These are phyloP conservation scores for Ananas comosus DNA, from an alignment of 176 grass and related monocot genomes.

Conservation along the genomic window DNA sequence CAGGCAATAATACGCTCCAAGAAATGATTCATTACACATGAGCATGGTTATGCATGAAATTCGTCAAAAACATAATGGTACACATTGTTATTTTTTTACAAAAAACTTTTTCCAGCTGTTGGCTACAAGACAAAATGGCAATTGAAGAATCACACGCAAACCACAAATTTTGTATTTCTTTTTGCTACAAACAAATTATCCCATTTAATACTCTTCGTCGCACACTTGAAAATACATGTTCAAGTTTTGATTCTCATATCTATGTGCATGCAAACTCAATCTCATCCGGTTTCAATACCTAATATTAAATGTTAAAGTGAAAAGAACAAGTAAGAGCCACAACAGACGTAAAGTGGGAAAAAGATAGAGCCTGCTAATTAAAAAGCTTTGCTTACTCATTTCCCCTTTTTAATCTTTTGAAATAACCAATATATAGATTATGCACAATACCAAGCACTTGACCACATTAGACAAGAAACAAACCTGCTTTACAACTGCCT, in stretches of 20 bases:
- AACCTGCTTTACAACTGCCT: slow-evolving; percentile 73
- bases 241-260: background rate
- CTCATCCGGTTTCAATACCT: background rate
- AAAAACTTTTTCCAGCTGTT: background rate
- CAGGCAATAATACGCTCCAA: background rate
- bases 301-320: background rate
- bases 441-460: background rate
- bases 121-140: no score
- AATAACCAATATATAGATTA: slow-evolving; percentile 10
- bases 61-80: no score
- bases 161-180: no score
- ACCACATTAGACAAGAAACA: background rate
- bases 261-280: background rate
- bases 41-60: background rate
- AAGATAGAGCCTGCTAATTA: background rate
- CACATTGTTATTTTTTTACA: background rate
- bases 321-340: background rate
- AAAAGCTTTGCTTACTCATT: background rate
- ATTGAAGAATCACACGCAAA: no score
- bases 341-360: background rate
- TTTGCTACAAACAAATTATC: no score
- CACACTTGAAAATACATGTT: no score
- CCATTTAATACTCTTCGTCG: no score
- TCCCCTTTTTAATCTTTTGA: background rate
- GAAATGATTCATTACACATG: background rate